Percentiles rank a stretch among this genome's conserved stretches.
phyloP scores from a whole-genome alignment of 352 stramenopile species.

The Globisporangium recalcitrans region DNA sequence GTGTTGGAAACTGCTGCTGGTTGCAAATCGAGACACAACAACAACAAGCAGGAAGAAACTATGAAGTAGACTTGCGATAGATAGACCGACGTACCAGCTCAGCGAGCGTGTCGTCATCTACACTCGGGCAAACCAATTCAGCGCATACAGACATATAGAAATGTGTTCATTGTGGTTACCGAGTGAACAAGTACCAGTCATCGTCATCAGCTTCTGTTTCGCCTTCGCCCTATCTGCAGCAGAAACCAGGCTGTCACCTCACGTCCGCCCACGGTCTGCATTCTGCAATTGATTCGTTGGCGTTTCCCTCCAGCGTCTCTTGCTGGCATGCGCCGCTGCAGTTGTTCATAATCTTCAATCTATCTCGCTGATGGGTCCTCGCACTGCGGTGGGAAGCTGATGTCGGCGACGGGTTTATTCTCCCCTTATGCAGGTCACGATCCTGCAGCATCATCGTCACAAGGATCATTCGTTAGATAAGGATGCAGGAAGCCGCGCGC shows the following conservation, averaged over 20 bases:
- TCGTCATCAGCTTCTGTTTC: background rate
- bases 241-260: background rate
- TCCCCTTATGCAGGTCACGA: constrained; percentile 88
- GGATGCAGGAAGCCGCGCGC: background rate
- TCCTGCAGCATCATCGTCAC: constrained; percentile 35
- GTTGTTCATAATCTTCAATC: constrained; percentile 1
- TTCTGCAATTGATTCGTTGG: background rate
- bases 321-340: background rate
- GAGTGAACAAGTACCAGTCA: background rate
- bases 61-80: background rate
- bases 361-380: background rate
- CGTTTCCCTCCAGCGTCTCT: background rate
- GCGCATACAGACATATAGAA: constrained; percentile 2
- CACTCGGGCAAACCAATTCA: background rate
- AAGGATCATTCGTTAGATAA: background rate
- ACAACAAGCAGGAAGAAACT: background rate
- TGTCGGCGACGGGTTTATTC: constrained; percentile 36
- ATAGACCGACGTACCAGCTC: background rate
- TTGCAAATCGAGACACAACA: background rate
- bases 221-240: background rate
- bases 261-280: background rate
- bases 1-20: constrained; percentile 1
- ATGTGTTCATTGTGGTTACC: constrained; percentile 6
- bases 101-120: background rate
- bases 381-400: background rate